A percentile compares a stretch with the other conserved stretches of the same genome.
Evolutionary conservation across 805 yeast genomes (phyloP).

Genomic region (Danielia reshetovae): DNA sequence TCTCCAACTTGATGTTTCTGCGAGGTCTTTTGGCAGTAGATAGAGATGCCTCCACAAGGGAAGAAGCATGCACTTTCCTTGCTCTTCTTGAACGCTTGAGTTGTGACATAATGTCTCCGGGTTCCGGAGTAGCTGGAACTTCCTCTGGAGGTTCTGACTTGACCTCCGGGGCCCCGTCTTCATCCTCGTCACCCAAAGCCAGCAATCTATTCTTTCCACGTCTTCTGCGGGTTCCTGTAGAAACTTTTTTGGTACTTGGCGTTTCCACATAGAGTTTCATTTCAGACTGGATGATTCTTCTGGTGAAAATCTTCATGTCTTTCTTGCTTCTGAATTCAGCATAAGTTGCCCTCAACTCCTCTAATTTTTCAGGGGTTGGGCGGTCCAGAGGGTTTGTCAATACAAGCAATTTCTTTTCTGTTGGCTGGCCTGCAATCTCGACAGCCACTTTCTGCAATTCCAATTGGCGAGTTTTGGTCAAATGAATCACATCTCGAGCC

Average conservation of each 20-base stretch:
- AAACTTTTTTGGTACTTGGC: slow-evolving; percentile 4
- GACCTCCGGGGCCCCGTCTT: slow-evolving; percentile 1
- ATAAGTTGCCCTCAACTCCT: slow-evolving; percentile 19
- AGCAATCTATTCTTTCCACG: slow-evolving; percentile 11
- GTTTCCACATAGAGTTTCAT: slow-evolving; percentile 12
- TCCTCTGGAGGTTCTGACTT: slow-evolving; percentile 2
- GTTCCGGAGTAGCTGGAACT: not conserved
- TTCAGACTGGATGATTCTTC: slow-evolving; percentile 11
- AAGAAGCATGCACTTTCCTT: slow-evolving; percentile 6
- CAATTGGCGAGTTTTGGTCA: slow-evolving; percentile 20
- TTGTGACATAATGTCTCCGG: slow-evolving; percentile 7
- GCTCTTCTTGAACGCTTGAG: slow-evolving; percentile 14
- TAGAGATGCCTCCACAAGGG: slow-evolving; percentile 5
- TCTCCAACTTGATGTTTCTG: slow-evolving; percentile 26
- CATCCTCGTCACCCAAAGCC: slow-evolving; percentile 10
- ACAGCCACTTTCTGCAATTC: slow-evolving; percentile 21
- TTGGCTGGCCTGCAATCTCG: slow-evolving; percentile 23
- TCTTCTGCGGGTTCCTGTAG: slow-evolving; percentile 2
- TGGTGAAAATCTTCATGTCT: slow-evolving; percentile 9
- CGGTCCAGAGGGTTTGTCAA: slow-evolving; percentile 23
- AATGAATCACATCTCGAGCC: slow-evolving; percentile 32
- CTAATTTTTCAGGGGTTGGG: slow-evolving; percentile 29
- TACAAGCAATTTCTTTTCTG: slow-evolving; percentile 30
- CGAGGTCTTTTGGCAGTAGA: slow-evolving; percentile 11
- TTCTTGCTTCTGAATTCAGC: slow-evolving; percentile 5